A percentile compares a stretch with the other conserved stretches of the same genome.
These are phyloP conservation scores for Adansonia digitata DNA, from an alignment of 345 rosid species.

Conservation along the genomic window DNA sequence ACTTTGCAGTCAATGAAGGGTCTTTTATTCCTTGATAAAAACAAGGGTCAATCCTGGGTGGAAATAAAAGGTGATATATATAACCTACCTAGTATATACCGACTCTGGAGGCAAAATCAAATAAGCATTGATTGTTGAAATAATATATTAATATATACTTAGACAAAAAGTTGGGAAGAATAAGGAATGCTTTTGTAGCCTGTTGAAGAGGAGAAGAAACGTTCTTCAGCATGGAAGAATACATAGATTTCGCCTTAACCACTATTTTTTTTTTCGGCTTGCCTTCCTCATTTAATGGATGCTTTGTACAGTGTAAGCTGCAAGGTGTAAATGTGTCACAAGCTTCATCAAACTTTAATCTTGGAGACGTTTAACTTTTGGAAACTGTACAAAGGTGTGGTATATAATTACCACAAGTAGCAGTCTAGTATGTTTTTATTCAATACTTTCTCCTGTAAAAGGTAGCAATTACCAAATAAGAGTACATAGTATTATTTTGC, in stretches of 20 bases:
- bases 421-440: neutral
- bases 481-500: neutral
- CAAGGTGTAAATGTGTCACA: neutral
- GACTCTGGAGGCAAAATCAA: neutral
- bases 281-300: neutral
- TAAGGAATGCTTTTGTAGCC: neutral
- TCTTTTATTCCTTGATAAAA: conserved; percentile 51
- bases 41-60: neutral
- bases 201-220: neutral
- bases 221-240: neutral
- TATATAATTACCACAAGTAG: neutral
- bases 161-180: neutral
- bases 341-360: conserved; percentile 3
- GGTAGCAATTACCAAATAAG: neutral
- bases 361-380: neutral
- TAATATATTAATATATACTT: neutral
- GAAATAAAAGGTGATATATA: neutral
- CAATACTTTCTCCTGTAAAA: neutral
- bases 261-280: neutral
- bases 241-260: neutral
- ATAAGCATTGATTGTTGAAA: neutral
- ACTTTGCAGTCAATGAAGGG: conserved; percentile 58
- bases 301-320: conserved; percentile 8
- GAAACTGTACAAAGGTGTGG: conserved; percentile 1
- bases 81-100: neutral